These are phyloP conservation scores for Plasmopara muralis DNA, from an alignment of 352 stramenopile genomes.

Conservation along the genomic window DNA sequence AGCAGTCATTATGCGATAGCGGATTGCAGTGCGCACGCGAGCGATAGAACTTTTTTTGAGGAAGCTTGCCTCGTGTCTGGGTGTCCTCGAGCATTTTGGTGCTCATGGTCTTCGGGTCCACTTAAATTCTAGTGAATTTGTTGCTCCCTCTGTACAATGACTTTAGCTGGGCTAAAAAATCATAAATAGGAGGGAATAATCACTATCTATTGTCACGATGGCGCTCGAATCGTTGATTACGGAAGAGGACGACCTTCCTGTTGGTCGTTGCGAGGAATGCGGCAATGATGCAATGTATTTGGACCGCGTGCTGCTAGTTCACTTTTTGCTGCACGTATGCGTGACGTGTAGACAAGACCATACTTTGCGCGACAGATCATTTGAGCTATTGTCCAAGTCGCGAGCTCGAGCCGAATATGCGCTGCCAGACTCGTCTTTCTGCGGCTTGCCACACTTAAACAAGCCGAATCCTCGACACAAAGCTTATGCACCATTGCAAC, in stretches of 20 bases:
- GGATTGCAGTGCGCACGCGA: slow-evolving; percentile 96
- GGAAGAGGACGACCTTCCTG: slow-evolving; percentile 14
- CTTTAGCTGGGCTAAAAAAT: not conserved
- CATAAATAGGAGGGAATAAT: too few relatives aligned
- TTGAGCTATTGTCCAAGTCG: slow-evolving; percentile 60
- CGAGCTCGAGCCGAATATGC: slow-evolving; percentile 48
- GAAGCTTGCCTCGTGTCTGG: slow-evolving; percentile 38
- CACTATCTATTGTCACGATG: not conserved
- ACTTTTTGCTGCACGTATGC: slow-evolving; percentile 58
- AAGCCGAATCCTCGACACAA: slow-evolving; percentile 64
- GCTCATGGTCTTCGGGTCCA: slow-evolving; percentile 23
- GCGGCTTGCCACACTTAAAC: slow-evolving; percentile 32
- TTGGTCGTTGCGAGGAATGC: slow-evolving; percentile 48
- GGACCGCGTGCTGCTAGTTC: slow-evolving; percentile 37
- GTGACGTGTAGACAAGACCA: slow-evolving; percentile 53
- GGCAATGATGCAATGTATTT: slow-evolving; percentile 36
- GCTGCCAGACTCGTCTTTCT: slow-evolving; percentile 56
- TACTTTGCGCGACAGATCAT: slow-evolving; percentile 41
- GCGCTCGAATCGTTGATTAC: slow-evolving; percentile 1
- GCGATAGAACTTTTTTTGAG: slow-evolving; percentile 96
- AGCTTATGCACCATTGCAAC: slow-evolving; percentile 55
- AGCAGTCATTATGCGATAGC: slow-evolving; percentile 94
- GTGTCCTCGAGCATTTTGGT: slow-evolving; percentile 14
- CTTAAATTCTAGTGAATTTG: slow-evolving; percentile 7
- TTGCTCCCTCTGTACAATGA: slow-evolving; percentile 10